Conservation (phyloP, 768 basidiomycete genomes). For the Sporobolomyces phaffii region DNA sequence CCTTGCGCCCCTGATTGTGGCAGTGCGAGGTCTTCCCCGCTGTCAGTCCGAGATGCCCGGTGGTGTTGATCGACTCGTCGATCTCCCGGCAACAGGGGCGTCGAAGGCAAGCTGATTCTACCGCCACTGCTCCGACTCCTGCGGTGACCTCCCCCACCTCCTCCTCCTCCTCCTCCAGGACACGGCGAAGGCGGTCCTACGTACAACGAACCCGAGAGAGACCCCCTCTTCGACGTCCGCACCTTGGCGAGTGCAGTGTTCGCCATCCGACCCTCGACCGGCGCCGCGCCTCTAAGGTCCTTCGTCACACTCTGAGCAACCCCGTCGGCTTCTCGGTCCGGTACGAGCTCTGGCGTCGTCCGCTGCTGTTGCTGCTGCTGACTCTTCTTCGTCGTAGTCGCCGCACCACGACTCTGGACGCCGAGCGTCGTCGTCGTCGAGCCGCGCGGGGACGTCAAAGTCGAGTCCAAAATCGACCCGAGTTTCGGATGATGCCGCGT, state of each 20-base stretch:
- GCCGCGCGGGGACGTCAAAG: neutral
- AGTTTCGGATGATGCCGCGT: too few relatives aligned
- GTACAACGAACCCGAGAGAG: constrained; percentile 22
- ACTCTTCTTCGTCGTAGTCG: too few relatives aligned
- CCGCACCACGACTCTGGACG: too few relatives aligned
- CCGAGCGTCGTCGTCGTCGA: neutral
- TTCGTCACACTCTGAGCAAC: too few relatives aligned
- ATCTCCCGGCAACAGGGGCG: neutral
- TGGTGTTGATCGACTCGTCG: neutral
- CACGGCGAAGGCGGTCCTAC: neutral
- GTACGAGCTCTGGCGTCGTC: too few relatives aligned
- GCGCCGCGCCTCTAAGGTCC: too few relatives aligned
- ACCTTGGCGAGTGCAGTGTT: neutral
- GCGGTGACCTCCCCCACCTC: neutral
- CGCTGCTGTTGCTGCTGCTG: too few relatives aligned
- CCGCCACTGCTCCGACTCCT: constrained; percentile 3
- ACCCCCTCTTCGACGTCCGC: neutral
- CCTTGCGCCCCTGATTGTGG: too few relatives aligned
- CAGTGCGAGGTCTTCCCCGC: neutral
- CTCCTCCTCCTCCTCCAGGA: neutral
- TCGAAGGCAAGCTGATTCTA: neutral
- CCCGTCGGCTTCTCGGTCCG: too few relatives aligned
- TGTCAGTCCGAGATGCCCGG: neutral
- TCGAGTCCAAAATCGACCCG: too few relatives aligned
- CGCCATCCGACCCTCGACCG: neutral